Conservation (phyloP, 768 basidiomycete genomes). For the Mycena epipterygia region DNA sequence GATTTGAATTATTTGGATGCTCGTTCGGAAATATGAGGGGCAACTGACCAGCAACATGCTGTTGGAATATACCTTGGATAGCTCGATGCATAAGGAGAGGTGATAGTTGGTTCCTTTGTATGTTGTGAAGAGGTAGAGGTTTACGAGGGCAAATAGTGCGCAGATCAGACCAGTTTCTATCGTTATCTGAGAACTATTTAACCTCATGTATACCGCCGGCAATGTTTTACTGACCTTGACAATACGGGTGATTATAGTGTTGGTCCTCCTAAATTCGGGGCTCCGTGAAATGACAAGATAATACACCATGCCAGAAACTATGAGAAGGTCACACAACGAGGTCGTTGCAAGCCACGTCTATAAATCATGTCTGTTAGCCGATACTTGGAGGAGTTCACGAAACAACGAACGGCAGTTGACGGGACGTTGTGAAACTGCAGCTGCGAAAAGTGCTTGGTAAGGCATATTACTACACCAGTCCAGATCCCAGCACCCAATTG, state of each 20-base stretch:
- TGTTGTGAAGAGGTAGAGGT: slow-evolving; percentile 26
- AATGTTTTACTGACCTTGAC: not conserved
- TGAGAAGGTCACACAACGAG: slow-evolving; percentile 11
- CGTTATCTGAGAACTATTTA: not conserved
- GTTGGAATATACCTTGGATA: slow-evolving; percentile 31
- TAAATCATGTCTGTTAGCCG: not conserved
- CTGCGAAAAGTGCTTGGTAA: slow-evolving; percentile 1
- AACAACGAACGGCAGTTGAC: not conserved
- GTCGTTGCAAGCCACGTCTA: slow-evolving; percentile 25
- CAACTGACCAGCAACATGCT: slow-evolving; percentile 17
- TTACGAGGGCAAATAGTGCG: slow-evolving; percentile 17
- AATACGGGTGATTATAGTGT: slow-evolving; percentile 5
- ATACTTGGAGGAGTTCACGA: not conserved
- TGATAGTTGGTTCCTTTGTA: slow-evolving; percentile 25
- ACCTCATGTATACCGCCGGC: not conserved
- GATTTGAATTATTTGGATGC: not conserved
- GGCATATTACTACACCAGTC: slow-evolving; percentile 7
- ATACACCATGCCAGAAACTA: slow-evolving; percentile 1
- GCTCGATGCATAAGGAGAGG: slow-evolving; percentile 13
- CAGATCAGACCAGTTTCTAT: slow-evolving; percentile 31
- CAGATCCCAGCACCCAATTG: slow-evolving; percentile 10
- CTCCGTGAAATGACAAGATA: slow-evolving; percentile 1
- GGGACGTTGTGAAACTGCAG: not conserved
- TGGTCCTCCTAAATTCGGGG: not conserved
- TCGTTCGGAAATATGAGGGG: not conserved